phyloP scores from a whole-genome alignment of 139 green algal species.

The Chloropicon primus region DNA sequence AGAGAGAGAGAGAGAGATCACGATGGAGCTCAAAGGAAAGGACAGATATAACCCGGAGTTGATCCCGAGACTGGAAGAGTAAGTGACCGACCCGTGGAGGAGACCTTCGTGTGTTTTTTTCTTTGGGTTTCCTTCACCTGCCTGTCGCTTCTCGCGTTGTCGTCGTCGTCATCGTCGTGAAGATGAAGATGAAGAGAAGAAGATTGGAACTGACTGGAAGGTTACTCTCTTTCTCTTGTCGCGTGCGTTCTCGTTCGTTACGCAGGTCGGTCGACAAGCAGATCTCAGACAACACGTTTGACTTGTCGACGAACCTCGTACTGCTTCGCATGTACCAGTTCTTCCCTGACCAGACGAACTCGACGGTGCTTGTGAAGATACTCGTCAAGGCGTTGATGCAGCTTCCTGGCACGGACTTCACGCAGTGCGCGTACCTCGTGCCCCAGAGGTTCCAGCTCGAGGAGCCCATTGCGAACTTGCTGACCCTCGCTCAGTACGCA shows the following conservation, averaged over 20 bases:
- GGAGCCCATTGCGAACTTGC: slow-evolving; percentile 20
- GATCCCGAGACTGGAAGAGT: neutral
- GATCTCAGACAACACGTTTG: slow-evolving; percentile 12
- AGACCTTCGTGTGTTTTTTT: too few relatives aligned
- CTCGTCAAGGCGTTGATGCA: slow-evolving; percentile 35
- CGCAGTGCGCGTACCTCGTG: slow-evolving; percentile 28
- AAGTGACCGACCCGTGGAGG: too few relatives aligned
- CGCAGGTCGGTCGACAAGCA: neutral
- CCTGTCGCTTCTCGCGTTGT: neutral
- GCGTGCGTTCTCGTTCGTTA: neutral
- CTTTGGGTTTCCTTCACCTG: neutral
- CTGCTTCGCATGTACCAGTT: slow-evolving; percentile 43
- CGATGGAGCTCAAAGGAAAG: neutral
- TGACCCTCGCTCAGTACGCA: slow-evolving; percentile 27
- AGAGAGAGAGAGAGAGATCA: neutral
- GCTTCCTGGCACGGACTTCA: slow-evolving; percentile 34
- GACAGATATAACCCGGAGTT: neutral
- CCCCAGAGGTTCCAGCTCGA: slow-evolving; percentile 32
- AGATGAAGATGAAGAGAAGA: too few relatives aligned
- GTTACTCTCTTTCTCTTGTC: neutral
- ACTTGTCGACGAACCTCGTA: slow-evolving; percentile 28
- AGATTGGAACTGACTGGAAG: too few relatives aligned
- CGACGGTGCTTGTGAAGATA: slow-evolving; percentile 20
- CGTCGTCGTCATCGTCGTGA: neutral
- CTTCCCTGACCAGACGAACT: slow-evolving; percentile 16